Percentiles rank a stretch among this genome's conserved stretches.
phyloP scores from a whole-genome alignment of 176 grass and related monocot genomes.

The Phyllostachys edulis region DNA sequence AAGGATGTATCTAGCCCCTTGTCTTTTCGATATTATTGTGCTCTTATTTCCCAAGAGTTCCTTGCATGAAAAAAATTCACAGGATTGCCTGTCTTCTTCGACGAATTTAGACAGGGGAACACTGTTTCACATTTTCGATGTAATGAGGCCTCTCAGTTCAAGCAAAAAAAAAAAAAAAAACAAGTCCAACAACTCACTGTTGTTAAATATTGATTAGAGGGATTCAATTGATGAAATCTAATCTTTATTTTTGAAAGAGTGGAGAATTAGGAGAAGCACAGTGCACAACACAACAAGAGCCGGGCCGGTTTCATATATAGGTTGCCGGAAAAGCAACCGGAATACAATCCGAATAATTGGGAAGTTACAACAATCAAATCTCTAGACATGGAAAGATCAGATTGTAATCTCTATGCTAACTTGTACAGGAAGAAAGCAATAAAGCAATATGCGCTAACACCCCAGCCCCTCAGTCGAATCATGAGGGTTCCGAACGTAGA shows the following conservation, averaged over 20 bases:
- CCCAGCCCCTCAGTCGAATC: too few species aligned
- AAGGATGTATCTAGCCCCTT: neutral
- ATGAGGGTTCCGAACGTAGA: too few species aligned
- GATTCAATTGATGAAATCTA: neutral
- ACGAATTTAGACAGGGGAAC: neutral
- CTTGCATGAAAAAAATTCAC: neutral
- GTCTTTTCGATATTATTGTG: neutral
- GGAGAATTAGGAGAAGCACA: too few species aligned
- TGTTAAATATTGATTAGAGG: neutral
- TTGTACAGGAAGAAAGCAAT: too few species aligned
- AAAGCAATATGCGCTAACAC: too few species aligned
- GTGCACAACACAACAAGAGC: too few species aligned
- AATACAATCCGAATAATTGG: too few species aligned
- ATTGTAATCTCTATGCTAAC: too few species aligned
- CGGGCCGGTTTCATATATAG: too few species aligned
- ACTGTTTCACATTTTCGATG: neutral
- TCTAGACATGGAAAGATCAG: too few species aligned
- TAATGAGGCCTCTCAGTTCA: neutral
- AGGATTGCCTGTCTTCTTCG: neutral
- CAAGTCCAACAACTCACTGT: neutral
- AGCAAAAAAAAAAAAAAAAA: neutral
- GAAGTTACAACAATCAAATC: too few species aligned
- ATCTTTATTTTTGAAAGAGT: neutral
- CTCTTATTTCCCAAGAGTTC: neutral
- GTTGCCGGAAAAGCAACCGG: too few species aligned